Evolutionary conservation across 1,284 basidiomycete genomes (phyloP).

Genomic region (Pyrrhoderma noxium): DNA sequence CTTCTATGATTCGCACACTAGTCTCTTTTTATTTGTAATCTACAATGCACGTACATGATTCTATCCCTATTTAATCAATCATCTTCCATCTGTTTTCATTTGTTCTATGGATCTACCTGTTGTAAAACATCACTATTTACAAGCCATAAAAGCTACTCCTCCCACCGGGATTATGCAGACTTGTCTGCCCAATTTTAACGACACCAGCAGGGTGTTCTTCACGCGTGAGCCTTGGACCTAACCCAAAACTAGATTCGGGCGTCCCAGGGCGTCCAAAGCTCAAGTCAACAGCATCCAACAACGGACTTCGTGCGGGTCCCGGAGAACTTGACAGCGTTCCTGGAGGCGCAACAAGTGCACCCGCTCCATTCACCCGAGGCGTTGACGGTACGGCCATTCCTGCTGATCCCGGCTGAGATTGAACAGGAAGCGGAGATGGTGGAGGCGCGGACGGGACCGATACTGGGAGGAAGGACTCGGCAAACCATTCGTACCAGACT

Average conservation of each 20-base stretch:
- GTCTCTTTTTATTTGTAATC: no score
- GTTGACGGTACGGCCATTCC: neutral
- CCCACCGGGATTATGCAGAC: conserved; percentile 85
- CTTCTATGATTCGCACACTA: no score
- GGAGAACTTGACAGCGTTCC: conserved; percentile 43
- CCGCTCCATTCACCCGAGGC: conserved; percentile 20
- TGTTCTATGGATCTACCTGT: no score
- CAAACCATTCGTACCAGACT: conserved; percentile 99
- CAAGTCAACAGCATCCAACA: conserved; percentile 53
- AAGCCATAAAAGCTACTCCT: conserved; percentile 90
- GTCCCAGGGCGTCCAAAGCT: conserved; percentile 22
- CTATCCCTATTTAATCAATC: no score
- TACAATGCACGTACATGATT: no score
- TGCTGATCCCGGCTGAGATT: conserved; percentile 1
- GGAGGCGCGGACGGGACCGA: conserved; percentile 18
- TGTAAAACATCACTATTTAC: conserved; percentile 22
- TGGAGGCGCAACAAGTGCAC: conserved; percentile 26
- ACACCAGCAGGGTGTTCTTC: conserved; percentile 24
- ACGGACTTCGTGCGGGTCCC: conserved; percentile 35
- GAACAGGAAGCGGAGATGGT: conserved; percentile 20
- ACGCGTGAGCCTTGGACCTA: conserved; percentile 8
- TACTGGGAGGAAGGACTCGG: conserved; percentile 82
- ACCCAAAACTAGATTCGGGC: conserved; percentile 12
- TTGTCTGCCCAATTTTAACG: conserved; percentile 90
- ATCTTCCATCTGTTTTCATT: no score